These are phyloP conservation scores for Anisodus tanguticus DNA, from an alignment of 257 asterid genomes.

Conservation along the genomic window DNA sequence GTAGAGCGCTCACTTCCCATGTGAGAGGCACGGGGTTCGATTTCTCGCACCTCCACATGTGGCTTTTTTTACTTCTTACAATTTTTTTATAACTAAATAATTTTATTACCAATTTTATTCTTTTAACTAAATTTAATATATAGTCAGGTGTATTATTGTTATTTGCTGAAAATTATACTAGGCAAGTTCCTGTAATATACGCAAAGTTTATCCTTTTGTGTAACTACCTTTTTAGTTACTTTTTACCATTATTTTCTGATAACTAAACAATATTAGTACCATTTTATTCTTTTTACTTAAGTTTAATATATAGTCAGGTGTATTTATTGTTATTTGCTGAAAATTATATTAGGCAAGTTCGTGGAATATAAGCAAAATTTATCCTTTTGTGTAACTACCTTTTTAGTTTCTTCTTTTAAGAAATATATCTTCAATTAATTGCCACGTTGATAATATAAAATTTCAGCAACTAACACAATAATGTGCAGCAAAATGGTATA, in stretches of 20 bases:
- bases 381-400: background rate
- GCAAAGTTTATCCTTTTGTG: background rate
- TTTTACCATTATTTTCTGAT: no score
- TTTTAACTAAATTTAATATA: background rate
- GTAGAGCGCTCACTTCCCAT: constrained; percentile 99
- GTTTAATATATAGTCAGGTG: background rate
- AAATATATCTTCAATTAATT: background rate
- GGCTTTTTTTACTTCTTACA: no score
- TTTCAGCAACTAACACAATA: background rate
- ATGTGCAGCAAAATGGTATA: no score
- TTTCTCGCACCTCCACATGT: constrained; percentile 92
- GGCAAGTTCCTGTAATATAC: background rate
- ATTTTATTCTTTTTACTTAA: background rate
- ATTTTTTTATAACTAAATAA: no score
- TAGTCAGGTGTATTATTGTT: background rate
- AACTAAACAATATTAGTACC: background rate
- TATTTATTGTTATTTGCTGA: background rate
- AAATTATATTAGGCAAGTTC: background rate
- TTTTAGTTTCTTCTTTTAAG: background rate
- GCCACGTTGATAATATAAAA: background rate
- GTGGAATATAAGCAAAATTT: background rate
- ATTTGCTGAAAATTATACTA: background rate
- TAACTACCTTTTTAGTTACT: background rate
- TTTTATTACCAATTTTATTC: background rate
- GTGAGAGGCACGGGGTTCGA: constrained; percentile 99